A percentile compares a stretch with the other conserved stretches of the same genome.
Evolutionary conservation across 1,284 basidiomycete genomes (phyloP).

Genomic region (Mixia osmundae): DNA sequence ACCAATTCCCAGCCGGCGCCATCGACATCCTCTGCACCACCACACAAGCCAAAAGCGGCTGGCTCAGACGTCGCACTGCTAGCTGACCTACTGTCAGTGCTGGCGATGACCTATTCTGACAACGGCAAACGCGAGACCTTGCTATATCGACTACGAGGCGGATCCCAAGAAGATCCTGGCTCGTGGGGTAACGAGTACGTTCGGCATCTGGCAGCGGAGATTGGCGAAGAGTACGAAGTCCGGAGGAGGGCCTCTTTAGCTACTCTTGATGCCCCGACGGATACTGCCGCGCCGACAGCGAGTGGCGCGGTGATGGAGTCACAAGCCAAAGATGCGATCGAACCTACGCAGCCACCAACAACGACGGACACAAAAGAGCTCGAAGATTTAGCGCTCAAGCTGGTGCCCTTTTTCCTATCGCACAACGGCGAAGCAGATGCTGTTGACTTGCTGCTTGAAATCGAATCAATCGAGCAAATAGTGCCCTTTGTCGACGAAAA

Average conservation of each 20-base stretch:
- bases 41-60: slow-evolving; percentile 5
- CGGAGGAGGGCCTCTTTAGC: slow-evolving; percentile 25
- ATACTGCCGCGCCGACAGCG: slow-evolving; percentile 13
- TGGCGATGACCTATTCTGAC: slow-evolving; percentile 99
- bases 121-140: slow-evolving; percentile 85
- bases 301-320: slow-evolving; percentile 1
- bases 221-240: slow-evolving; percentile 69
- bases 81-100: slow-evolving; percentile 92
- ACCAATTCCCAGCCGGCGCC: too few relatives aligned
- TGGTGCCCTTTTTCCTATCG: slow-evolving; percentile 70
- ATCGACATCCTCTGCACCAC: slow-evolving; percentile 1
- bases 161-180: slow-evolving; percentile 66
- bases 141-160: slow-evolving; percentile 62
- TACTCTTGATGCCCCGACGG: slow-evolving; percentile 9
- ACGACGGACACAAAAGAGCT: too few relatives aligned
- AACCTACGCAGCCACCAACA: slow-evolving; percentile 22
- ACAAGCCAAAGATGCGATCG: slow-evolving; percentile 27
- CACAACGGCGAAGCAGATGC: slow-evolving; percentile 99
- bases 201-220: slow-evolving; percentile 82
- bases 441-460: slow-evolving; percentile 80
- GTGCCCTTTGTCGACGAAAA: slow-evolving; percentile 53
- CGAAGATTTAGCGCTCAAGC: slow-evolving; percentile 51
- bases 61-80: slow-evolving; percentile 47
- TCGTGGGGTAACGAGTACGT: slow-evolving; percentile 99
- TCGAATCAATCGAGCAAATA: slow-evolving; percentile 71